Base-by-base conservation (phyloP, 225 moss, liverwort and hornwort genomes). In the Sphagnum contortum region DNA sequence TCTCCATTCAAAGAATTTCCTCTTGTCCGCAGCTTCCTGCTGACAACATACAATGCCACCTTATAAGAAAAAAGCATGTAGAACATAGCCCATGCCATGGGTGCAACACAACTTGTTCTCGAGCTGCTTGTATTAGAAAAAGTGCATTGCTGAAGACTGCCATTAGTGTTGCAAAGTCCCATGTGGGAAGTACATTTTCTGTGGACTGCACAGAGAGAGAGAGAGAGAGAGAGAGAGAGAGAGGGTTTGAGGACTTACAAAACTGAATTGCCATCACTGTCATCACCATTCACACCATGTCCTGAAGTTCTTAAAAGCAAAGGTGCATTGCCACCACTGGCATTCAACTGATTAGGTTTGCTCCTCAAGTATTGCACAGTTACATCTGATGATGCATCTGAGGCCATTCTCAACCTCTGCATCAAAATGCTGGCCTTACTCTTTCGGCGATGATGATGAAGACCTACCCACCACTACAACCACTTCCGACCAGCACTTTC, bases 221-320 rank as follows among this genome's bases (percentile, higher is more conserved):
- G 29, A 29, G 29, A 29, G 0, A 29, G 29, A 29, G 29, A 29
- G 29, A 29, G 29, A 29, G 29, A 29, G 0, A 29, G 29, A 29
- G 1, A 29, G 29, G 29, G 29, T 29, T 29, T 29, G 29, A 29
- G 29, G 29, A 81, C 88, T 81, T 91, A 91, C 91, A 82, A 84
- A 84, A 83, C 78, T 66, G 78, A 82, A 75, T 88, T 81, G 44
- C 70, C 88, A 73, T 88, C 84, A 74, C 81, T 88, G 81, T 87
- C 91, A 71, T 84, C 91, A 73, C 76, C 81, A 74, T 84, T 87
- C 83, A 83, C 79, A 4, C 79, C 77, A 68, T 78, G 82, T 61
- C 75, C 86, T 70, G 86, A 77, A 68, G 83, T 80, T 72, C 82
- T 73, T 59, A 80, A 78, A 69, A 77, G 81, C 62, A 88, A 74